Evolutionary conservation across 352 stramenopile genomes (phyloP), one percentile per base, ranked within the genome.

Genomic region (Globisporangium takayamanum): DNA sequence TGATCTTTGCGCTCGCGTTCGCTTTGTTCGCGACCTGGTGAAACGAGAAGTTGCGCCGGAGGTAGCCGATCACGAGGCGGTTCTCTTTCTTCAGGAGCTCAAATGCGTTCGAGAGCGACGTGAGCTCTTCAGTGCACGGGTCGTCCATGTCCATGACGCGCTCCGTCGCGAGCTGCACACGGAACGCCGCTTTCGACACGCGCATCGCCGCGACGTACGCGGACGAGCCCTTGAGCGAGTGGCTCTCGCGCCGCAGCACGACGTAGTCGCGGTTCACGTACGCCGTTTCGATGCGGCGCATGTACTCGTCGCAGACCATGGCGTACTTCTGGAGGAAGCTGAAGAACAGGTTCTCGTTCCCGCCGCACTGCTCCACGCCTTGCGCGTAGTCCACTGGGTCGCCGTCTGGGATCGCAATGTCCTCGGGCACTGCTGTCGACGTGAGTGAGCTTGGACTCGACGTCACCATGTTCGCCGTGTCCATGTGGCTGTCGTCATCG

Each of bases 171-270:
- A 92, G 61, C 64, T 94, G 82, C 5, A 94, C 63, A 16, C 85
- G 80, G 69, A 92, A 92, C 18, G 85, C 76, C 10, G 81, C 74
- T 62, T 94, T 94, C 11, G 80, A 92, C 28, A 94, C 80, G 28
- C 85, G 79, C 73, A 91, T 77, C 0, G 85, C 85, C 8, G 85
- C 85, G 2, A 92, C 83, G 47, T 94, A 94, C 11, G 85, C 85
- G 0, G 85, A 92, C 7, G 81, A 92, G n/a, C 85, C 84, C 62
- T 94, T 94, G n/a, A 94, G 62, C 12, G 85, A 94, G 59, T 94
- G 85, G 53, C 79, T 88, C 59, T 92, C 83, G 4, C 82, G 78
- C 4, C 83, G 71, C 26, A 94, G 63, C 12, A 87, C 75, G 2
- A 84, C 63, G 54, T 78, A 90, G 58, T 94, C 78, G 14, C 62